phyloP scores from a whole-genome alignment of 2,329 filamentous ascomycete species.

The Raffaelea ambrosiae region DNA sequence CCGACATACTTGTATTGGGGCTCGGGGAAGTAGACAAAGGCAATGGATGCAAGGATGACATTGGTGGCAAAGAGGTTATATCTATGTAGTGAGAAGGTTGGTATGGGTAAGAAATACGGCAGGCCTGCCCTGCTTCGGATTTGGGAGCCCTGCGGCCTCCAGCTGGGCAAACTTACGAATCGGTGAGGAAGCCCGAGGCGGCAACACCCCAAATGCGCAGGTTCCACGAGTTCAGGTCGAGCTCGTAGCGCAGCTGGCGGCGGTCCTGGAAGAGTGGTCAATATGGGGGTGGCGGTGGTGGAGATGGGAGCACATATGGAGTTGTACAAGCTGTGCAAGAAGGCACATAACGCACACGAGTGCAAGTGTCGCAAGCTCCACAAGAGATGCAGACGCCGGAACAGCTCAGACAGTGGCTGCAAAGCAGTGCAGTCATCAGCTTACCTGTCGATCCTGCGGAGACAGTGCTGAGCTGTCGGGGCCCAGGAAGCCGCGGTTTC shows the following conservation, averaged over 20 bases:
- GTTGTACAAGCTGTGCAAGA: not conserved
- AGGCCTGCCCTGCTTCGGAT: no score
- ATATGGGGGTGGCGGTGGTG: not conserved
- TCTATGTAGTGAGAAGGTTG: slow-evolving; percentile 18
- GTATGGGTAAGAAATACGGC: slow-evolving; percentile 1
- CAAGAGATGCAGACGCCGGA: no score
- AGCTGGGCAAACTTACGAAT: slow-evolving; percentile 31
- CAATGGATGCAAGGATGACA: slow-evolving; percentile 43
- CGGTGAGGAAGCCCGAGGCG: slow-evolving; percentile 45
- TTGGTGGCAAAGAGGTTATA: slow-evolving; percentile 48
- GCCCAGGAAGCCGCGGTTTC: slow-evolving; percentile 42
- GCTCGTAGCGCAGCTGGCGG: slow-evolving; percentile 41
- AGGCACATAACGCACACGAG: no score
- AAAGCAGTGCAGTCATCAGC: no score
- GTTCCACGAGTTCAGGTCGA: slow-evolving; percentile 47
- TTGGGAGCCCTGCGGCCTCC: no score
- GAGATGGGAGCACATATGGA: not conserved
- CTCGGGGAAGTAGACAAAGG: slow-evolving; percentile 43
- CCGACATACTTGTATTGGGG: slow-evolving; percentile 32
- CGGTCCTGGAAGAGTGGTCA: slow-evolving; percentile 30
- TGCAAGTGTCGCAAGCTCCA: no score
- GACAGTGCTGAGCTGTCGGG: slow-evolving; percentile 41
- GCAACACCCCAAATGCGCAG: slow-evolving; percentile 45
- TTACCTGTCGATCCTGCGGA: slow-evolving; percentile 38
- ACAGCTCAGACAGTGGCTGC: no score